Evolutionary conservation across 257 asterid species (phyloP), one percentile per base, ranked within the genome.

Genomic region (Solanum piurae): DNA sequence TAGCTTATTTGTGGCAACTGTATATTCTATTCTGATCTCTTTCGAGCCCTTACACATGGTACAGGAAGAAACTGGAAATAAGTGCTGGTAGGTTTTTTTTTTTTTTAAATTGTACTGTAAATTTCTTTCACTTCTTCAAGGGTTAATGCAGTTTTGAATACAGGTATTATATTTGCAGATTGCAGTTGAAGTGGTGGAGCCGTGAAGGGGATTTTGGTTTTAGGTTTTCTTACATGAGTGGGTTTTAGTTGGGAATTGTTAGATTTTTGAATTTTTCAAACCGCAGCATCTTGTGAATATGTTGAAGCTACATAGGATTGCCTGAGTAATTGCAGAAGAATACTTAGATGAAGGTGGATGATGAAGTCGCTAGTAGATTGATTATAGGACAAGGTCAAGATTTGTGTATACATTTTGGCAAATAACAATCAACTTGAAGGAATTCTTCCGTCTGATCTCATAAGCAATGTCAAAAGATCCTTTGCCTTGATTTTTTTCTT

Each of bases 1-100:
- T 95, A 95, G 95, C 91, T 88, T 89, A 83, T 83, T 80, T 37
- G 29, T 87, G 89, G 25, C 77, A 64, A 66, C 74, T 93, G 92
- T 92, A 92, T 84, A 92, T 93, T 90, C 93, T 88, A 91, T 83
- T 86, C 84, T 77, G 87, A 79, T 88, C 89, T 82, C 37, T 89
- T 90, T 89, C 69, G 49, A 90, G 91, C 93, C 90, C 90, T 94
- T 58, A 88, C 85, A 86, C 87, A 84, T 89, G 90, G 92, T 88
- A 84, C 91, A 40, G 88, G 91, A 89, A 89, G 88, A 49, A 88
- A 74, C 83, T 84, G 69, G 88, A 88, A 91, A 91, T 83, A 89
- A 92, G 88, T 91, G 90, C 93, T 92, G 98, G 99, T 95, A 92
- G 79, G 66, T 36, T n/a, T n/a, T n/a, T n/a, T 20, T 58, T 58